Conservation (phyloP, 441 rosid genomes). For the Arabidopsis lyrata region DNA sequence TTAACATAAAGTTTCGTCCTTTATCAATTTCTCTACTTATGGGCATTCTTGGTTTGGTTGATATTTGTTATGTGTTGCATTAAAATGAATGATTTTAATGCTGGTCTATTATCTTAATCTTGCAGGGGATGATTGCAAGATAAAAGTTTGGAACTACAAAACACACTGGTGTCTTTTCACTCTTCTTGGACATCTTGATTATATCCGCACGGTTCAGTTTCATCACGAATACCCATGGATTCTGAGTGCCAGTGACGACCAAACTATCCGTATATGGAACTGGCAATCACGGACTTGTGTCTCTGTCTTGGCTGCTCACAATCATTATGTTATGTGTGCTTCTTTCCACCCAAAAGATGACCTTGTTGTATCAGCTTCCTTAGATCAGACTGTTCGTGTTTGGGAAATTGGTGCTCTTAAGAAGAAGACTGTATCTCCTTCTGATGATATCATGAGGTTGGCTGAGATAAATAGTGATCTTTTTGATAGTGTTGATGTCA, state of each 20-base stretch:
- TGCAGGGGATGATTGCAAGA: constrained; percentile 87
- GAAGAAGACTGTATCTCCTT: constrained; percentile 89
- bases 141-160: constrained; percentile 91
- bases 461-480: constrained; percentile 87
- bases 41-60: too few relatives aligned
- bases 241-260: constrained; percentile 94
- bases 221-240: constrained; percentile 92
- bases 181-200: constrained; percentile 88
- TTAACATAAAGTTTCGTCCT: too few relatives aligned
- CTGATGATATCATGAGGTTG: constrained; percentile 81
- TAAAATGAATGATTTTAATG: too few relatives aligned
- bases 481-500: constrained; percentile 89
- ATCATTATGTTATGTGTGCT: constrained; percentile 97
- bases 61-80: too few relatives aligned
- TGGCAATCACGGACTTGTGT: constrained; percentile 90
- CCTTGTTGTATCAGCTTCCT: constrained; percentile 89
- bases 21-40: too few relatives aligned
- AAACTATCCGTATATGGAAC: constrained; percentile 87
- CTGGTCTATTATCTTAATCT: not conserved
- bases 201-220: constrained; percentile 86
- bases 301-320: constrained; percentile 45
- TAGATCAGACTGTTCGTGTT: constrained; percentile 93
- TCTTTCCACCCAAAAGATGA: constrained; percentile 94
- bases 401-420: constrained; percentile 92
- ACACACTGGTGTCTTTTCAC: constrained; percentile 80